Evolutionary conservation across 2,329 filamentous ascomycete species (phyloP), one percentile per base, ranked within the genome.

Genomic region (Monosporascus sp.): DNA sequence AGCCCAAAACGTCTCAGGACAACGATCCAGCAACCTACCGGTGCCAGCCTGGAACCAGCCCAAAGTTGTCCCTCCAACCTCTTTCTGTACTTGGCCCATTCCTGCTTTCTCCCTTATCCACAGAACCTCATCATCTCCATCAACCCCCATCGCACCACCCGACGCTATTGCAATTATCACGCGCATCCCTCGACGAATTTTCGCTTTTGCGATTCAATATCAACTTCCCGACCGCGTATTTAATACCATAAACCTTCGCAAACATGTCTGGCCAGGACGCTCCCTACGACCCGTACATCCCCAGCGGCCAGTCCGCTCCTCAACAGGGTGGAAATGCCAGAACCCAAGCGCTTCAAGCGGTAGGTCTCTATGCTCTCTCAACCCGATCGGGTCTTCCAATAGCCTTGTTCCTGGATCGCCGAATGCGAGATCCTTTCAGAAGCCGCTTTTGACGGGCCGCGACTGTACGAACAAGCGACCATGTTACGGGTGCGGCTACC

Each of bases 221-320:
- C 43, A 27, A 31, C 22, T 26, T 3, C n/a, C 24, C 43, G 43
- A 14, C 14, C n/a, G 20, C 43, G 41, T 44, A 19, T 35, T 35
- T 35, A 35, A 8, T 22, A 38, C 19, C 5, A 47, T 37, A 53
- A n/a, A 19, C 17, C 2, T 5, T 62, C 56, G 58, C 58, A 65
- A 75, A 57, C 64, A 83, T 83, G 80, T 73, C 80, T 63, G 74
- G 74, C 67, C 73, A 77, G 62, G 77, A 81, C 55, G 74, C 79
- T 69, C 89, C 89, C 63, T 95, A 95, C 74, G 90, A 95, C 75
- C 90, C 90, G 59, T 95, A 94, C 76, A 92, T 93, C 72, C 90
- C 90, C 68, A 84, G 82, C 70, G 85, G 84, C 73, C 78, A 80
- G 72, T 72, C 74, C 57, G 71, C 72, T 55, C 64, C 68, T 62